Evolutionary conservation across 73 alveolate species (phyloP).

Genomic region (Effrenium voratum): DNA sequence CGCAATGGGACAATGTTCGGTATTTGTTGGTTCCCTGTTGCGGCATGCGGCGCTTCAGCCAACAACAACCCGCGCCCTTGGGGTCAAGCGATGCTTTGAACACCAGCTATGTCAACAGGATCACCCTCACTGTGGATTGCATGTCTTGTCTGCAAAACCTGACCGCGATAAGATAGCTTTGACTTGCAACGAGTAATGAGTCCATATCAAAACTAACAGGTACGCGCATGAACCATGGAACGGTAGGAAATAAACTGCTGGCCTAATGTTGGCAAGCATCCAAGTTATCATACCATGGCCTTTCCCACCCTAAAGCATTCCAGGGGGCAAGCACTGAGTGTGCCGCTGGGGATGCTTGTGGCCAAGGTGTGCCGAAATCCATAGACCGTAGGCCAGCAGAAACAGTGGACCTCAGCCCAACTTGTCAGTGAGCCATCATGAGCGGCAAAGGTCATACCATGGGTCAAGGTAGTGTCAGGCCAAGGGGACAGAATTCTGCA

Average conservation of each 20-base stretch:
- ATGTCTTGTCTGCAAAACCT: no score
- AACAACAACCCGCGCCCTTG: no score
- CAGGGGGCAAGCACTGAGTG: background rate
- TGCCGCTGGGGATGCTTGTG: background rate
- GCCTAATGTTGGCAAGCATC: background rate
- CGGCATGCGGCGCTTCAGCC: no score
- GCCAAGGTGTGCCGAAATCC: conserved; percentile 30
- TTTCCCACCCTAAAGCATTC: background rate
- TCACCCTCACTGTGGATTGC: no score
- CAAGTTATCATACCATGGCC: background rate
- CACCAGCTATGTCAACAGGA: no score
- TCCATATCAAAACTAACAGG: no score
- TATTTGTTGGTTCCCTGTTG: no score
- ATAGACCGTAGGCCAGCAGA: conserved; percentile 8
- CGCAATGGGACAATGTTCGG: background rate
- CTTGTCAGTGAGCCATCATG: no score
- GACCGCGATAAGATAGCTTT: no score
- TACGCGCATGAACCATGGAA: background rate
- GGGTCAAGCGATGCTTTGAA: no score
- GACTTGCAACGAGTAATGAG: no score
- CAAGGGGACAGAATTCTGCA: background rate
- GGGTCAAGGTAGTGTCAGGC: background rate
- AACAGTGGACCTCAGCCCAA: conserved; percentile 33
- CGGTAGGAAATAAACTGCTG: no score
- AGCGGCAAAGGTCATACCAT: background rate